These are phyloP conservation scores for Trifolium pratense DNA, from an alignment of 306 rosid genomes.

Conservation along the genomic window DNA sequence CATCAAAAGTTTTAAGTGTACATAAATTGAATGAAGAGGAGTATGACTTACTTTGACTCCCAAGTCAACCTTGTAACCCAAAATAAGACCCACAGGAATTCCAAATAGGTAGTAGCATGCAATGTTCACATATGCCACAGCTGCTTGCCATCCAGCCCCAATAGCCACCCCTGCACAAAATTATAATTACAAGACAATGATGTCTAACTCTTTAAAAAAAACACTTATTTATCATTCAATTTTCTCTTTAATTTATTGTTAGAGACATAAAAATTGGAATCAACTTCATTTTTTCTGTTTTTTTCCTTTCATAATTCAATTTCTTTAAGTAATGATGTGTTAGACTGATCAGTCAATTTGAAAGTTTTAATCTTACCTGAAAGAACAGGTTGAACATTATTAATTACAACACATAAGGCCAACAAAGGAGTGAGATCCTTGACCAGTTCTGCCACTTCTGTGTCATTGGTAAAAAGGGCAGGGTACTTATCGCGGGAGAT, in stretches of 20 bases:
- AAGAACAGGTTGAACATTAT: conserved; percentile 77
- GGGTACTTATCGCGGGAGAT: conserved; percentile 50
- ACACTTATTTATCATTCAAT: too few species aligned
- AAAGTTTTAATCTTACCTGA: conserved; percentile 53
- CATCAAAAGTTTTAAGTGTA: too few species aligned
- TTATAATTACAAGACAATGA: background rate
- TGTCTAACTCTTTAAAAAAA: too few species aligned
- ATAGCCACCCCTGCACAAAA: conserved; percentile 65
- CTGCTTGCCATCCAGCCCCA: conserved; percentile 87
- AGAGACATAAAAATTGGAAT: too few species aligned
- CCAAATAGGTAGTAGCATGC: conserved; percentile 69
- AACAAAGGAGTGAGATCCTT: conserved; percentile 64
- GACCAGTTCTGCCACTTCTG: conserved; percentile 50
- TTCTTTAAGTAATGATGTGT: too few species aligned
- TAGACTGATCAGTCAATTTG: too few species aligned
- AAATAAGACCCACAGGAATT: conserved; percentile 64
- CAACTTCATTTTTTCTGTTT: too few species aligned
- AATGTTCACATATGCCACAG: conserved; percentile 71
- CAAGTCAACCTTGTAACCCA: conserved; percentile 59
- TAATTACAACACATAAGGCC: conserved; percentile 56
- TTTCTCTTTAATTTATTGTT: too few species aligned
- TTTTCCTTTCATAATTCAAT: too few species aligned
- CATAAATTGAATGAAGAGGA: background rate
- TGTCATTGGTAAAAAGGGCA: conserved; percentile 52
- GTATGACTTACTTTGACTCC: conserved; percentile 53